phyloP scores from a whole-genome alignment of 2,329 filamentous ascomycete genomes.

The Gremmenia infestans region DNA sequence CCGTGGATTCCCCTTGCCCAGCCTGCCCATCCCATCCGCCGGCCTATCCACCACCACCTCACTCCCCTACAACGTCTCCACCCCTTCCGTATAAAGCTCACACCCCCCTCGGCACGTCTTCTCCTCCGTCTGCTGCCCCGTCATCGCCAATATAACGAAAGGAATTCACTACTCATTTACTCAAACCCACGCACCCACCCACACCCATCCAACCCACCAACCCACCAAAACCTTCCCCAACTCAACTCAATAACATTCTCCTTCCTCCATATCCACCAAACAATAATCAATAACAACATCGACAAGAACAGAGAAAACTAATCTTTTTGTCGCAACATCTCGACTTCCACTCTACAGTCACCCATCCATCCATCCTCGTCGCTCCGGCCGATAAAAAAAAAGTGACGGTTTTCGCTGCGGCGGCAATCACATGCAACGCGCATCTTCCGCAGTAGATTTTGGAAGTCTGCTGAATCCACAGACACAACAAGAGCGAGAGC shows the following conservation, averaged over 20 bases:
- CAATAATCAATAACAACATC: background rate
- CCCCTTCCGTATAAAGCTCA: slow-evolving; percentile 18
- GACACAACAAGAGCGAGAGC: slow-evolving; percentile 32
- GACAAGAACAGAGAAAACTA: too few relatives aligned
- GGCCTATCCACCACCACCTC: background rate
- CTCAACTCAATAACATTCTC: background rate
- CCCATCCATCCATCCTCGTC: background rate
- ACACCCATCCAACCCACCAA: slow-evolving; percentile 16
- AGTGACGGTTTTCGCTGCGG: slow-evolving; percentile 33
- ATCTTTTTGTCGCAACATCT: too few relatives aligned
- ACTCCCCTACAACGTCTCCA: background rate
- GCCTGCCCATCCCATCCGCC: background rate
- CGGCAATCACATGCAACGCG: slow-evolving; percentile 67
- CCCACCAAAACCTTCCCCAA: background rate
- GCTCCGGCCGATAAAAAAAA: background rate
- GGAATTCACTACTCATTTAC: slow-evolving; percentile 6
- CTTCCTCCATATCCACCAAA: background rate
- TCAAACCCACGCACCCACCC: too few relatives aligned
- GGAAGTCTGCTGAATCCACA: slow-evolving; percentile 69
- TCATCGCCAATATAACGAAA: slow-evolving; percentile 12
- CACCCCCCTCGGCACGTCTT: slow-evolving; percentile 22
- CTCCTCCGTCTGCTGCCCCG: slow-evolving; percentile 18
- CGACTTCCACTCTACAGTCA: background rate
- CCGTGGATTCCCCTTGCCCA: background rate
- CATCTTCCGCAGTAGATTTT: slow-evolving; percentile 69